Percentiles rank a stretch among this genome's conserved stretches.
These are phyloP conservation scores for Coffea canephora DNA, from an alignment of 257 asterid species.

Conservation along the genomic window DNA sequence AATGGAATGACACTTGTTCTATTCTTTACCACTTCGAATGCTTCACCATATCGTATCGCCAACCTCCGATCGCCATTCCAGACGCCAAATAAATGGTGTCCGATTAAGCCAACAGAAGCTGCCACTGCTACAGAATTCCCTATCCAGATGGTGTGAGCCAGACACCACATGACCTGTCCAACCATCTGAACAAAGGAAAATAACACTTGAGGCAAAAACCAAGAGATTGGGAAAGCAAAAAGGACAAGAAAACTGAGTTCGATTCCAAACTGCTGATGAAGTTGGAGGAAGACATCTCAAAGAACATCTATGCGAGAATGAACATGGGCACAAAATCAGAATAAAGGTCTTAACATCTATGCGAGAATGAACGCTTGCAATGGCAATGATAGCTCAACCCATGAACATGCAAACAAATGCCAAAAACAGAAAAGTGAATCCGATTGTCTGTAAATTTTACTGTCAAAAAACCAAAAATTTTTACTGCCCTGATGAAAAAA, in stretches of 20 bases:
- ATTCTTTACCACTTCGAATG: slow-evolving; percentile 66
- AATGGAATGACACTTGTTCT: slow-evolving; percentile 89
- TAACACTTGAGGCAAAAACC: neutral
- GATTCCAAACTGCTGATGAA: neutral
- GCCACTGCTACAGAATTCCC: slow-evolving; percentile 90
- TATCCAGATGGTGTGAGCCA: slow-evolving; percentile 92
- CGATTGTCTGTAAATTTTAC: neutral
- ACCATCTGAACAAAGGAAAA: slow-evolving; percentile 53
- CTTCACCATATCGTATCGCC: slow-evolving; percentile 74
- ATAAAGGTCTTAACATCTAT: neutral
- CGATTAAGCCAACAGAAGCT: slow-evolving; percentile 84
- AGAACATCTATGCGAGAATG: neutral
- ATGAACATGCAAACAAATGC: neutral
- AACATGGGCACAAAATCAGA: neutral
- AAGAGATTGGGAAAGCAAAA: neutral
- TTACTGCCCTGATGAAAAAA: neutral
- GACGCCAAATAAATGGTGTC: slow-evolving; percentile 89
- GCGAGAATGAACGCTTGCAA: neutral
- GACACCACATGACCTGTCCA: slow-evolving; percentile 96
- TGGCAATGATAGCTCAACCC: neutral
- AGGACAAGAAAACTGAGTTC: neutral
- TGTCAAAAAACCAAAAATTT: neutral
- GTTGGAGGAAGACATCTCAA: neutral
- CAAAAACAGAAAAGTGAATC: neutral
- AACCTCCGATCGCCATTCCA: slow-evolving; percentile 97